Percentiles rank a stretch among this genome's conserved stretches.
Evolutionary conservation across 1,284 basidiomycete genomes (phyloP).

Genomic region (Exobasidium cylindrosporum): DNA sequence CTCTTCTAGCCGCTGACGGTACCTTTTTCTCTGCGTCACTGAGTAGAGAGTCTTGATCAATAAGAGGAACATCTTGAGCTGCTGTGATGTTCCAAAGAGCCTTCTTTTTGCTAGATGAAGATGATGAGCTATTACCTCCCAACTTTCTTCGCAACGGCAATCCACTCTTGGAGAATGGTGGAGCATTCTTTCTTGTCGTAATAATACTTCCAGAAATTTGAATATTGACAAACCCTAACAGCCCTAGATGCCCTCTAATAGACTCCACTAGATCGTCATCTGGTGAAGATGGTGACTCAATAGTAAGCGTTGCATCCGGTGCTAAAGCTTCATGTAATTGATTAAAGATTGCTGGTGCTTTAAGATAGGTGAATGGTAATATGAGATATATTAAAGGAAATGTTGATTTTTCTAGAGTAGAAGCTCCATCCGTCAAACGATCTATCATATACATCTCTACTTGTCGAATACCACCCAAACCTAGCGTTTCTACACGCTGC

Average conservation of each 20-base stretch:
- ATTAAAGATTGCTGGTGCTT: neutral
- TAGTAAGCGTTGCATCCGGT: neutral
- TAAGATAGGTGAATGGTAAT: neutral
- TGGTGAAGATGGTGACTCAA: constrained; percentile 13
- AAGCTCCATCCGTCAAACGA: constrained; percentile 44
- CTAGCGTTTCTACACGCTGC: constrained; percentile 30
- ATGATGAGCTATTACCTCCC: constrained; percentile 4
- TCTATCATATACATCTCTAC: constrained; percentile 55
- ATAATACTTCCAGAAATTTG: neutral
- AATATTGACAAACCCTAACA: neutral
- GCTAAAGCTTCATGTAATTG: constrained; percentile 4
- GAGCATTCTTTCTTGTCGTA: neutral
- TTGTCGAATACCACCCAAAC: constrained; percentile 8
- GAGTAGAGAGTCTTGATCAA: constrained; percentile 44
- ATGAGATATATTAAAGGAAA: neutral
- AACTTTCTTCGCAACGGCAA: constrained; percentile 42
- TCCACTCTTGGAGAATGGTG: neutral
- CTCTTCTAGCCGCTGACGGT: constrained; percentile 39
- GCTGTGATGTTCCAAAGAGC: constrained; percentile 48
- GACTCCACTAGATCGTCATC: neutral
- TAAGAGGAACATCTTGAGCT: constrained; percentile 20
- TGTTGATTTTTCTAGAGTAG: neutral
- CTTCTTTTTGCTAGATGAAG: constrained; percentile 31
- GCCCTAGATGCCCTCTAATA: neutral
- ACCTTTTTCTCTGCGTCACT: constrained; percentile 32